These are phyloP conservation scores for Fusarium praegraminearum DNA, from an alignment of 2,329 filamentous ascomycete species.

Conservation along the genomic window DNA sequence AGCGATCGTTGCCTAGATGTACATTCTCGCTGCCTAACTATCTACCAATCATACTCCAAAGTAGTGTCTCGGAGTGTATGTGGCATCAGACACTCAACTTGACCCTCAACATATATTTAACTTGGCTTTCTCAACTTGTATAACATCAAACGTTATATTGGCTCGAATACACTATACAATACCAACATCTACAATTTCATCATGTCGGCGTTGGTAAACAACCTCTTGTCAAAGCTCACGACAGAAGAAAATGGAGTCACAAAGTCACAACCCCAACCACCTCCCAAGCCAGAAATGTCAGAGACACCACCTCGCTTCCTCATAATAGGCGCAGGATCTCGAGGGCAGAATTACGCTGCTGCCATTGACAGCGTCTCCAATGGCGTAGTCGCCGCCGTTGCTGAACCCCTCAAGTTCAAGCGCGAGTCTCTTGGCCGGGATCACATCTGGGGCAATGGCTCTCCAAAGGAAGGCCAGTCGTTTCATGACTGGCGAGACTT, in stretches of 20 bases:
- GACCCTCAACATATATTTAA: conserved; percentile 4
- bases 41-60: neutral
- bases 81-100: neutral
- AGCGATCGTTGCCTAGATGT: neutral
- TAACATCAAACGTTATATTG: neutral
- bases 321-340: conserved; percentile 84
- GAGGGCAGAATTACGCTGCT: conserved; percentile 79
- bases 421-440: conserved; percentile 75
- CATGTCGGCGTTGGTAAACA: conserved; percentile 41
- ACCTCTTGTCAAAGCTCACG: conserved; percentile 37
- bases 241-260: conserved; percentile 17
- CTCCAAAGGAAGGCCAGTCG: conserved; percentile 70
- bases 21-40: neutral
- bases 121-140: conserved; percentile 1
- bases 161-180: neutral
- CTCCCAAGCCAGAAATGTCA: conserved; percentile 60
- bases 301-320: conserved; percentile 73
- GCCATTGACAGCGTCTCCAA: conserved; percentile 74
- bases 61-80: neutral
- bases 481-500: conserved; percentile 83
- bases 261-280: conserved; percentile 46
- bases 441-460: conserved; percentile 75
- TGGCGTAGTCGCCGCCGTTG: conserved; percentile 80
- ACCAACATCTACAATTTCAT: neutral
- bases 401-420: conserved; percentile 84